Percentiles rank a stretch among this genome's conserved stretches.
phyloP scores from a whole-genome alignment of 75 land plant species.

The Selaginella tamariscina region DNA sequence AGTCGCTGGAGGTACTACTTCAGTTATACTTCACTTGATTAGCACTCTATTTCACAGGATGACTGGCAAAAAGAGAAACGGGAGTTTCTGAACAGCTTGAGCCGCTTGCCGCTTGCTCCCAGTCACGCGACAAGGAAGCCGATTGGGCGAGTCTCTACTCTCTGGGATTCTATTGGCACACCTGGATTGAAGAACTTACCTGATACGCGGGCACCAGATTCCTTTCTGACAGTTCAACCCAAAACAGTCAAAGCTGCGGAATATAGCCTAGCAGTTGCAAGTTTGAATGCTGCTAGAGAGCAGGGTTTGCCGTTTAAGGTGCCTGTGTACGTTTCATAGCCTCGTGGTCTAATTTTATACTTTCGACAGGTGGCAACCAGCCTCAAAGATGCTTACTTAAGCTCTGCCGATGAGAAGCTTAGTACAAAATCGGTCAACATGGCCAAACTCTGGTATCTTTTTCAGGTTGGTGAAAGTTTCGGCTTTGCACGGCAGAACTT shows the following conservation, averaged over 20 bases:
- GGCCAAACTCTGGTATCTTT: conserved; percentile 82
- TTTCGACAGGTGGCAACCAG: conserved; percentile 61
- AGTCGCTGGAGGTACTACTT: conserved; percentile 63
- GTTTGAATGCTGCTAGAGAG: conserved; percentile 68
- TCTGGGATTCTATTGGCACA: conserved; percentile 11
- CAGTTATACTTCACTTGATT: not conserved
- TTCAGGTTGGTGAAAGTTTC: conserved; percentile 39
- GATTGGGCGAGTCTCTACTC: too few relatives aligned
- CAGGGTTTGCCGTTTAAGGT: conserved; percentile 70
- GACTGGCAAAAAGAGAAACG: conserved; percentile 94
- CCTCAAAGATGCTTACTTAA: conserved; percentile 57
- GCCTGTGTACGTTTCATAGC: conserved; percentile 13
- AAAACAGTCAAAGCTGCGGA: conserved; percentile 48
- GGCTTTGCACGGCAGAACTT: not conserved
- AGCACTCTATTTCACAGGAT: conserved; percentile 36
- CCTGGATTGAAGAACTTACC: conserved; percentile 16
- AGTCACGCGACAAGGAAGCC: not conserved
- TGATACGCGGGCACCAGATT: conserved; percentile 31
- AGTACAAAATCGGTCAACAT: conserved; percentile 74
- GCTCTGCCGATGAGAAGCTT: conserved; percentile 37
- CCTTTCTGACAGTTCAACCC: conserved; percentile 27
- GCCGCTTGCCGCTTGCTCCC: conserved; percentile 62
- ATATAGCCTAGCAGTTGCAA: conserved; percentile 60
- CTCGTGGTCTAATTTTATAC: not conserved
- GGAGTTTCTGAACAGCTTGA: conserved; percentile 80